A percentile compares a stretch with the other conserved stretches of the same genome.
Evolutionary conservation across 139 green algal genomes (phyloP).

Genomic region (Micractinium conductrix): DNA sequence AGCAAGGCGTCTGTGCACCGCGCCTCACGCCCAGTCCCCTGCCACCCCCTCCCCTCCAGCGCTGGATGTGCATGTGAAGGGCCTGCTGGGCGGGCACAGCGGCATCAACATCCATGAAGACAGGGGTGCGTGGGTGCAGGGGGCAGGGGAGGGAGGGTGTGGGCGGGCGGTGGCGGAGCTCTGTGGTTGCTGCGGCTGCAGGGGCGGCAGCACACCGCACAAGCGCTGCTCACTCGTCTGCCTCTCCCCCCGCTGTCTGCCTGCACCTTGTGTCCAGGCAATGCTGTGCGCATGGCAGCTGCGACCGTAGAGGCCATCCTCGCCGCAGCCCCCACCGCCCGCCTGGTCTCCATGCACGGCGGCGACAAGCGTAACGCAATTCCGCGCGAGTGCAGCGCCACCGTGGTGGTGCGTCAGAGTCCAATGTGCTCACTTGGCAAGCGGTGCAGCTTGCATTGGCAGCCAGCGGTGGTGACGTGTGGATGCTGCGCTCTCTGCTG

Average conservation of each 20-base stretch:
- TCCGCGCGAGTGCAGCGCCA: conserved; percentile 55
- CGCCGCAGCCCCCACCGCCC: background rate
- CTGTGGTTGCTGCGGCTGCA: too few species aligned
- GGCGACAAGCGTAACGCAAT: conserved; percentile 88
- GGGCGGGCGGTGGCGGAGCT: too few species aligned
- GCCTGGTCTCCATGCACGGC: conserved; percentile 49
- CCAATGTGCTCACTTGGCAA: too few species aligned
- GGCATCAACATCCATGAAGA: conserved; percentile 66
- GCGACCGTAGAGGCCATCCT: conserved; percentile 29
- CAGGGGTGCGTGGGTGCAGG: conserved; percentile 41
- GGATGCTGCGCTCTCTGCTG: too few species aligned
- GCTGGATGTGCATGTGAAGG: conserved; percentile 44
- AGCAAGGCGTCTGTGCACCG: background rate
- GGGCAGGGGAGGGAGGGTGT: too few species aligned
- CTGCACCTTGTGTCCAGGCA: conserved; percentile 30
- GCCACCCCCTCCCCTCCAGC: background rate
- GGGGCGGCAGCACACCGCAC: too few species aligned
- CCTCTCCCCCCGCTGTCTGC: background rate
- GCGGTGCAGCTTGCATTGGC: too few species aligned
- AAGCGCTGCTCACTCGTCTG: background rate
- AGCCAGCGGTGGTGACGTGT: too few species aligned
- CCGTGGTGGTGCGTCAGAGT: conserved; percentile 47
- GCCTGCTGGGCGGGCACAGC: conserved; percentile 69
- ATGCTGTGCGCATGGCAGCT: conserved; percentile 53
- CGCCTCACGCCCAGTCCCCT: background rate